Percentiles rank a stretch among this genome's conserved stretches.
These are phyloP conservation scores for Sanghuangporus sanghuang DNA, from an alignment of 1,284 basidiomycete species.

Conservation along the genomic window DNA sequence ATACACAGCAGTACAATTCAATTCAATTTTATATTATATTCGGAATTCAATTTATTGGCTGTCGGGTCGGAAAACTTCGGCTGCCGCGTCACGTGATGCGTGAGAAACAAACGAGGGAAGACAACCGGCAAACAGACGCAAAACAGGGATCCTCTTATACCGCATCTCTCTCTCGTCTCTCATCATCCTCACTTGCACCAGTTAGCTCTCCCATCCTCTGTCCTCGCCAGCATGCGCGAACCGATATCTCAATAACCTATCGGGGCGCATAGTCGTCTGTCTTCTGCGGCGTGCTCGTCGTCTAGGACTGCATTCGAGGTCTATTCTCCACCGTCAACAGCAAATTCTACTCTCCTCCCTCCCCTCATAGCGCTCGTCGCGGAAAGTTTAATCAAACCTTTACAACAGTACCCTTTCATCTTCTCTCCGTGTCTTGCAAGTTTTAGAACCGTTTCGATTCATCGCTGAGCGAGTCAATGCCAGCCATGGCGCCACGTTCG, in stretches of 20 bases:
- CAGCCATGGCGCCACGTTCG: constrained; percentile 29
- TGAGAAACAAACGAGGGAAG: background rate
- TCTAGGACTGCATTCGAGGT: background rate
- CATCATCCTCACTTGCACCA: background rate
- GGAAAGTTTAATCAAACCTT: constrained; percentile 1
- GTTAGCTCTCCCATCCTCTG: background rate
- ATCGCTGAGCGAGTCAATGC: constrained; percentile 5
- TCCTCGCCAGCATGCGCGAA: constrained; percentile 1
- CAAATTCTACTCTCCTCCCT: background rate
- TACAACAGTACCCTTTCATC: background rate
- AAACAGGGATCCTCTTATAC: background rate
- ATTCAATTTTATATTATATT: background rate
- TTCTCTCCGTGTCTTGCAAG: background rate
- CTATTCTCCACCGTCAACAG: background rate
- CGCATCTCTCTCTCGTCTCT: background rate
- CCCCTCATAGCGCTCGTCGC: background rate
- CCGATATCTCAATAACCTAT: constrained; percentile 12
- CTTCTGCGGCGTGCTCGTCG: background rate
- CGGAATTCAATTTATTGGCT: background rate
- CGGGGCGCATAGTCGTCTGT: background rate
- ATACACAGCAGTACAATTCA: background rate
- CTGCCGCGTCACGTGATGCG: background rate
- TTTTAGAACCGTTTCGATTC: background rate
- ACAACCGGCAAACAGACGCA: background rate
- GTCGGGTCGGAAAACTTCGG: background rate